Evolutionary conservation across 192 early-diverging fungal species (phyloP), one percentile per base, ranked within the genome.

Genomic region (Coemansia sp.): DNA sequence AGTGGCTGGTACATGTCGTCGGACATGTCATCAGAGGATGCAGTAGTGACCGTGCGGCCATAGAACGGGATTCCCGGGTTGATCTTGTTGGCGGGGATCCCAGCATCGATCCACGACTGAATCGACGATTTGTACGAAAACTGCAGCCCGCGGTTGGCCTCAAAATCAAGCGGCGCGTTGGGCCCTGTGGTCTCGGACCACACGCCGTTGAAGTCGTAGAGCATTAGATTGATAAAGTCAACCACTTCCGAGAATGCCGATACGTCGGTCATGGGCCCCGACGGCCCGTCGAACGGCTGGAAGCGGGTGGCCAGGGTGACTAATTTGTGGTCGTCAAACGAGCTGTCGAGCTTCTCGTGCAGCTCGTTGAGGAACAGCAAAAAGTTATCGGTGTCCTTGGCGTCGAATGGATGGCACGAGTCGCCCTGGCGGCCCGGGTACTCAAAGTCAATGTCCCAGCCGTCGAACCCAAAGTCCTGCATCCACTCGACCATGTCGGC

Each of bases 371-470:
- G 71, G 23, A 92, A 73, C 8, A 22, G 42, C 14, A 84, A 63
- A 53, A 84, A 87, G 71, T 92, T 90, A 2, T 62, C 64, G 7
- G 84, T 69, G 54, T 92, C 91, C 0, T 42, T 51, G 0, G 64
- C 54, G 56, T 86, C 82, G 43, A 85, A 72, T 10, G 38, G 54
- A 43, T 76, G 80, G 55, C 73, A 80, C 8, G 52, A 25, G 54
- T 65, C 27, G 38, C 82, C 84, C 21, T 69, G 66, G n/a, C 82
- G 66, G 31, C 82, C 81, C 2, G 84, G 89, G 54, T 87, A 90
- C 66, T 91, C 89, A 73, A 70, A 90, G 65, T 90, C 90, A 58
- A 92, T 72, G 62, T 92, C 90, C 54, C 88, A 80, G 56, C 90
- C 90, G 75, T 90, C 88, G 2, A 89, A 64, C 11, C 74, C 60